Conservation (phyloP, 1,284 basidiomycete genomes). For the Acaromyces ingoldii region DNA sequence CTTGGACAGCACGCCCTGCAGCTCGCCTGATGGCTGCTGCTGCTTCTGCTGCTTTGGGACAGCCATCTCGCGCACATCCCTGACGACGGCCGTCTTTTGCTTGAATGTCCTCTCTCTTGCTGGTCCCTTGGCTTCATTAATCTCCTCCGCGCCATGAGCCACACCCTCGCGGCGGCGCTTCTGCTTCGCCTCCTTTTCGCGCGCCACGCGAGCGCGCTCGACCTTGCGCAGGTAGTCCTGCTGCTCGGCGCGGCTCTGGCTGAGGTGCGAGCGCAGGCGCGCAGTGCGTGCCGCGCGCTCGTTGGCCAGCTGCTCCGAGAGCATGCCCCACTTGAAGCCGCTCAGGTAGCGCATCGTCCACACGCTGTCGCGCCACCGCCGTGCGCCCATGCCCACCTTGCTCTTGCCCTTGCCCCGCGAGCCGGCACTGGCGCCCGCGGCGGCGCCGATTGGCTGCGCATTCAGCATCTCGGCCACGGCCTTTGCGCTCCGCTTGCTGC, state of each 20-base stretch:
- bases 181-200: constrained; percentile 65
- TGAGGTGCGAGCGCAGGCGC: constrained; percentile 82
- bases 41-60: not conserved
- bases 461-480: constrained; percentile 92
- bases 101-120: not conserved
- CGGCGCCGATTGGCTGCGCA: constrained; percentile 74
- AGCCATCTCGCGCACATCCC: constrained; percentile 6
- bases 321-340: constrained; percentile 97
- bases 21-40: not conserved
- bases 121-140: not conserved
- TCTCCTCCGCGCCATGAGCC: not conserved
- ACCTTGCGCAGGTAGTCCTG: constrained; percentile 90
- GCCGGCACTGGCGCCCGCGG: constrained; percentile 20
- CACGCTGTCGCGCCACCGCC: constrained; percentile 81
- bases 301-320: constrained; percentile 98
- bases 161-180: not conserved
- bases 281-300: constrained; percentile 85
- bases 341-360: constrained; percentile 99
- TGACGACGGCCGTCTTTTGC: not conserved
- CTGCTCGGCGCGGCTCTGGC: constrained; percentile 82
- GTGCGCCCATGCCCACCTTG: constrained; percentile 23
- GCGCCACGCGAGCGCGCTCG: constrained; percentile 82
- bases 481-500: constrained; percentile 83
- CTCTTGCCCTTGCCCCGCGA: constrained; percentile 22
- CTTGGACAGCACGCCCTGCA: constrained; percentile 3